Evolutionary conservation across 257 asterid species (phyloP), one percentile per base, ranked within the genome.

Genomic region (Apocynum venetum): DNA sequence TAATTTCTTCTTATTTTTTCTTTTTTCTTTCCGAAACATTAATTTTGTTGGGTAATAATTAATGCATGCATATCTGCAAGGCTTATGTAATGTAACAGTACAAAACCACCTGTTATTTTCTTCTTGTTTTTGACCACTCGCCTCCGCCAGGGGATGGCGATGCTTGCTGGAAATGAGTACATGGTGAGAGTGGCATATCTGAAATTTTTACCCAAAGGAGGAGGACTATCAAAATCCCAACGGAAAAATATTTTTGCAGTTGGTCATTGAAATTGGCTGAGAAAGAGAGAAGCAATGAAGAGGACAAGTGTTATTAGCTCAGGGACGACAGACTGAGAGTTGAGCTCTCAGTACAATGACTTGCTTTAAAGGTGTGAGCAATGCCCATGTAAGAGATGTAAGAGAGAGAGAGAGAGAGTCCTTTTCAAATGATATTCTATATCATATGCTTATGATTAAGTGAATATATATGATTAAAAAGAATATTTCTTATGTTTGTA

Each of bases 41-140:
- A 9, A 49, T 49, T 0, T 46, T 5, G n/a, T 6, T 44, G 0
- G 2, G 3, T 19, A 70, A 19, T 41, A 41, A 48, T 20, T 35
- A 71, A 47, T 71, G 74, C 57, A 52, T 48, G 60, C 57, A 71
- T 67, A 67, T 67, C 51, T 67, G 72, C 48, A 67, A 67, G 52
- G 72, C 52, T 40, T 41, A 43, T 19, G 52, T 43, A 41, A 67
- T 67, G 72, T 41, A 67, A 41, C 72, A 67, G 72, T 41, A 67
- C 31, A 67, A 67, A n/a, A 8, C 48, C 12, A 66, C 49, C 71
- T 40, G 46, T 51, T 51, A 0, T 51, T 13, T 51, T 10, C 4
- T 51, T 51, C 14, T 51, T 51, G 13, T 14, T 13, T 66, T 67
- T 67, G 72, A 41, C 72, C 72, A 67, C 72, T 52, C 72, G 72